Evolutionary conservation across 345 rosid species (phyloP), one percentile per base, ranked within the genome.

Genomic region (Punica granatum): DNA sequence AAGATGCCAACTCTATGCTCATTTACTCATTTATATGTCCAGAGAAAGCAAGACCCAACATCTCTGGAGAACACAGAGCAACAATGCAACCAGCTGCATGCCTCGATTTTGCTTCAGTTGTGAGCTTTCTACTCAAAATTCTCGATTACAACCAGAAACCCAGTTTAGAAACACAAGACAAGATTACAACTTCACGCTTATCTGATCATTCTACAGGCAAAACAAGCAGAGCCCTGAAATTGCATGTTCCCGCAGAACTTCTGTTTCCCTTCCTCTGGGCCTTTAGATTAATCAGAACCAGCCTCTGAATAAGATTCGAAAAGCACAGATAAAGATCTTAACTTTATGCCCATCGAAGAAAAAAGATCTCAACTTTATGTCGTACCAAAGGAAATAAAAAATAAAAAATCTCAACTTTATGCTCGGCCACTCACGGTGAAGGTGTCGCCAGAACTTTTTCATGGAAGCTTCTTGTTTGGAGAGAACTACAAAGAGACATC

Each of bases 1-100:
- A 61, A 61, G 65, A 18, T 32, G n/a, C 10, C 18, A 35, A 63
- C 66, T 63, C 36, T 63, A 36, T 3, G 18, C 44, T 63, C 66
- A 37, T 35, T 8, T 19, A 35, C 44, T 41, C 44, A 25, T 12
- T 19, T 1, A 12, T 30, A 18, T 26, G 3, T 28, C 61, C 16
- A 10, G 33, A 56, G 8, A 1, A 51, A 51, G 58, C 28, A 51
- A 51, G 23, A n/a, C 58, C 28, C 34, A 56, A 10, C 34, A 25
- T 26, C 61, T 12, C 4, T 28, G 61, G 18, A 56, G 61, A 56
- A 56, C 58, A 51, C 9, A 51, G 6, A 48, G 25, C 54, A 21
- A 48, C 21, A 21, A 19, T 51, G 58, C 30, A 23, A 23, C 58
- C 9, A n/a, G 28, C 3, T 51, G 58, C 58, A 51, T 51, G 58